Evolutionary conservation across 352 stramenopile genomes (phyloP).

Genomic region (Globisporangium recalcitrans): DNA sequence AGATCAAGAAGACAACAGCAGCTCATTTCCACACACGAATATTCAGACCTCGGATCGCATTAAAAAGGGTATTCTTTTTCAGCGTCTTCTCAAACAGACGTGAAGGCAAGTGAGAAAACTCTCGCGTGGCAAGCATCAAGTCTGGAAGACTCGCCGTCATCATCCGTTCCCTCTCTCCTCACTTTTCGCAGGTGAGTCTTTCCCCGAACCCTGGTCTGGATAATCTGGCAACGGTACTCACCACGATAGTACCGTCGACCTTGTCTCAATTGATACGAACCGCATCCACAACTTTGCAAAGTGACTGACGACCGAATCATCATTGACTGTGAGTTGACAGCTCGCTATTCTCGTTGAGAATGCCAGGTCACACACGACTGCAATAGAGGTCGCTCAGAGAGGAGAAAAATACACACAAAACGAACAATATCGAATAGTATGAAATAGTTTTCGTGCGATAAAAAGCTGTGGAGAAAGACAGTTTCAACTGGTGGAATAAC

Average conservation of each 20-base stretch:
- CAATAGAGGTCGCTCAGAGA: too few relatives aligned
- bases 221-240: neutral
- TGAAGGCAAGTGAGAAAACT: neutral
- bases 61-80: neutral
- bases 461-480: too few relatives aligned
- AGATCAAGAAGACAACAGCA: neutral
- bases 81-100: neutral
- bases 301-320: too few relatives aligned
- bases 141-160: constrained; percentile 1
- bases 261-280: neutral
- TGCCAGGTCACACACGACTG: too few relatives aligned
- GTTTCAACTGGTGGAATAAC: too few relatives aligned
- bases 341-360: too few relatives aligned
- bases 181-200: constrained; percentile 10
- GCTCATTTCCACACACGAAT: constrained; percentile 10
- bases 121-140: neutral
- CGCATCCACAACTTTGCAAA: neutral
- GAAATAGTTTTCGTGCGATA: too few relatives aligned
- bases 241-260: neutral
- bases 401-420: too few relatives aligned
- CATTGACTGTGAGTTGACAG: too few relatives aligned
- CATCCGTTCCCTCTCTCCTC: constrained; percentile 11
- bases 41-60: neutral
- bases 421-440: too few relatives aligned
- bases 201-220: neutral